Evolutionary conservation across 805 yeast species (phyloP).

Genomic region (Saccharomycopsis synnaedendra): DNA sequence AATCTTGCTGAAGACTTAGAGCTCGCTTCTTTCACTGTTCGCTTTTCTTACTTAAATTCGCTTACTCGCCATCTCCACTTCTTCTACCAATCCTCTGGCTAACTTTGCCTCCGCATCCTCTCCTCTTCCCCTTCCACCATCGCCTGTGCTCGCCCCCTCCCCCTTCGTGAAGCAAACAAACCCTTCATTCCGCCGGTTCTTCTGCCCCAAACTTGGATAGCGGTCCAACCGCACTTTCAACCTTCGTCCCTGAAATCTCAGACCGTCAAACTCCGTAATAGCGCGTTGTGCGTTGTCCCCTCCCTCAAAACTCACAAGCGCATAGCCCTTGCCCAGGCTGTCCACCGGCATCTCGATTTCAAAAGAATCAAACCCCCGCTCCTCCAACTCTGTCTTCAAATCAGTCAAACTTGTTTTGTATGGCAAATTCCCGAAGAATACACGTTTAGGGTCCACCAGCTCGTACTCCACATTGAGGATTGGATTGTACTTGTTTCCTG

Average conservation of each 20-base stretch:
- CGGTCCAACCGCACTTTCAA: conserved; percentile 52
- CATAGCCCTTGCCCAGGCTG: conserved; percentile 49
- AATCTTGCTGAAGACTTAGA: too few relatives aligned
- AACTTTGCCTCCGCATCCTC: not conserved
- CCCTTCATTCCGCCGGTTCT: not conserved
- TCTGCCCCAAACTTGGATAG: conserved; percentile 26
- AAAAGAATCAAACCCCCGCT: not conserved
- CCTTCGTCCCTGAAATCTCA: conserved; percentile 45
- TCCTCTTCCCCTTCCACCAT: not conserved
- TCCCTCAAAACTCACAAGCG: conserved; percentile 42
- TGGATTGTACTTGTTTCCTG: not conserved
- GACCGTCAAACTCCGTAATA: conserved; percentile 39
- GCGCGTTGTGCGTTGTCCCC: conserved; percentile 36
- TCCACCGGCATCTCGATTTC: conserved; percentile 29
- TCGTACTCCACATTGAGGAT: not conserved
- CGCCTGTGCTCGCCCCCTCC: not conserved
- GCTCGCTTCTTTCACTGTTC: too few relatives aligned
- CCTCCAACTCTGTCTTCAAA: conserved; percentile 11
- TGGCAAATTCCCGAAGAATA: conserved; percentile 49
- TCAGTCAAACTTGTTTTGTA: conserved; percentile 28
- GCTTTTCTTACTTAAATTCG: too few relatives aligned
- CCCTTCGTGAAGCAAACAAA: too few relatives aligned
- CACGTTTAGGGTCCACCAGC: conserved; percentile 29
- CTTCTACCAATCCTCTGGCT: too few relatives aligned
- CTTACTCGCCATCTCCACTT: too few relatives aligned